A percentile compares a stretch with the other conserved stretches of the same genome.
Conservation (phyloP, 768 basidiomycete species). For the Tricholoma terreum region DNA sequence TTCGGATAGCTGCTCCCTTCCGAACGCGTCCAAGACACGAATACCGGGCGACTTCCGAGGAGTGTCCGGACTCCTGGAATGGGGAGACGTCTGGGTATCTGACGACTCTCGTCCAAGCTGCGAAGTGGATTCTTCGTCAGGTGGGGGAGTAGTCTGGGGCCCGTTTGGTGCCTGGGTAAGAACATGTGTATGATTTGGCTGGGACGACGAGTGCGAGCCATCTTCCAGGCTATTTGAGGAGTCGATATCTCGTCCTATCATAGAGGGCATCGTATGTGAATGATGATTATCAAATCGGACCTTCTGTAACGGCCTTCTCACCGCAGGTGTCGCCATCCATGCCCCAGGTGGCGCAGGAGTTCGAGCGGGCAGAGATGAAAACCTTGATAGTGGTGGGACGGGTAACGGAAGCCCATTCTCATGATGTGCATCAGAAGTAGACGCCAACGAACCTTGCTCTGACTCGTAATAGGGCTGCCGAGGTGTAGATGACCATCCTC, state of each 20-base stretch:
- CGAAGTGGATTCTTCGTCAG: background rate
- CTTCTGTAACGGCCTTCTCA: conserved; percentile 58
- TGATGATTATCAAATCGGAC: conserved; percentile 66
- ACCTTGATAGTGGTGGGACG: conserved; percentile 46
- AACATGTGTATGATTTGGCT: background rate
- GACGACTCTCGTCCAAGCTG: conserved; percentile 13
- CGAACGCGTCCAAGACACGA: conserved; percentile 71
- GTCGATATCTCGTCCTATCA: conserved; percentile 1
- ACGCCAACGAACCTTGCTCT: conserved; percentile 17
- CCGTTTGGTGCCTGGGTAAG: background rate
- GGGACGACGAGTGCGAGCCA: conserved; percentile 4
- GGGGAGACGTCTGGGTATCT: conserved; percentile 12
- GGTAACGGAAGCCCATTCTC: conserved; percentile 46
- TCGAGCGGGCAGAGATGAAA: conserved; percentile 42
- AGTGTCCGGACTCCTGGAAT: conserved; percentile 18
- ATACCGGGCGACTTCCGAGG: conserved; percentile 50
- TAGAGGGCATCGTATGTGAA: conserved; percentile 9
- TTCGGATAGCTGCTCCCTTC: conserved; percentile 38
- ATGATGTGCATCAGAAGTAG: conserved; percentile 20
- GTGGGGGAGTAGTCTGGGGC: background rate
- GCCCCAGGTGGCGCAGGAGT: conserved; percentile 72
- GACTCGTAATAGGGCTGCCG: conserved; percentile 11
- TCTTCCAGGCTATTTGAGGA: conserved; percentile 9
- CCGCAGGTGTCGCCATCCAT: conserved; percentile 58
- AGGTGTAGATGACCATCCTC: conserved; percentile 36